Base-by-base conservation (phyloP, 495 filamentous ascomycete species). In the Trichocladium antarcticum region DNA sequence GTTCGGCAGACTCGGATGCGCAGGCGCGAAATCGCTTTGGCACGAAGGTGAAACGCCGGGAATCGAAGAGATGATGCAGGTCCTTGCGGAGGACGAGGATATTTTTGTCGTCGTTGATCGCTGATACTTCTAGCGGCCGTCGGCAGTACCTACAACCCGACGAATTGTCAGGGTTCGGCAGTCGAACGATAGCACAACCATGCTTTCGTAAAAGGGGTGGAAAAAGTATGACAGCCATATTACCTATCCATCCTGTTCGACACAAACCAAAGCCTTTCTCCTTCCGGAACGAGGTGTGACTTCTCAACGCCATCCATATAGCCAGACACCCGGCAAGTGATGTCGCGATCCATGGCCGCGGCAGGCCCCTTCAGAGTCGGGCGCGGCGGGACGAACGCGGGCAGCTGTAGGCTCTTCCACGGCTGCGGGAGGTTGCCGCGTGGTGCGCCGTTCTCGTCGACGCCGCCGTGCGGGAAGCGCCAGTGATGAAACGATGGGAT, bases 81-180 rank as follows among this genome's bases (percentile, higher is more conserved):
- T 53, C 50, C 17, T 37, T 31, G 32, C 45, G 50, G 14, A 53
- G 50, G 27, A 47, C 14, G 22, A 53, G 21, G 15, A 39, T 8
- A 45, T 53, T 48, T 6, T 28, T 48, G 15, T 53, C 50, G 42
- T 53, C 50, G 31, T 53, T 48, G 31, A 53, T 53, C 2, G 50
- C 10, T 5, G 22, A 22, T 6, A n/a, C 20, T 9, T 29, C 39
- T 8, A 22, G n/a, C 9, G 38, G 29, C 16, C 20, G 38, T 19
- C 45, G 39, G 50, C 50, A 48, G 45, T 53, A 48, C 14, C 50
- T 53, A 42, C 12, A 28, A 53, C 17, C 27, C 11, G 22, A 47
- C n/a, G n/a, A n/a, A n/a, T n/a, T n/a, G n/a, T n/a, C n/a, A n/a
- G n/a, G n/a, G n/a, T n/a, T n/a, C n/a, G n/a, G n/a, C n/a, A n/a